Evolutionary conservation across 768 basidiomycete genomes (phyloP).

Genomic region (Leucocoprinus birnbaumii): DNA sequence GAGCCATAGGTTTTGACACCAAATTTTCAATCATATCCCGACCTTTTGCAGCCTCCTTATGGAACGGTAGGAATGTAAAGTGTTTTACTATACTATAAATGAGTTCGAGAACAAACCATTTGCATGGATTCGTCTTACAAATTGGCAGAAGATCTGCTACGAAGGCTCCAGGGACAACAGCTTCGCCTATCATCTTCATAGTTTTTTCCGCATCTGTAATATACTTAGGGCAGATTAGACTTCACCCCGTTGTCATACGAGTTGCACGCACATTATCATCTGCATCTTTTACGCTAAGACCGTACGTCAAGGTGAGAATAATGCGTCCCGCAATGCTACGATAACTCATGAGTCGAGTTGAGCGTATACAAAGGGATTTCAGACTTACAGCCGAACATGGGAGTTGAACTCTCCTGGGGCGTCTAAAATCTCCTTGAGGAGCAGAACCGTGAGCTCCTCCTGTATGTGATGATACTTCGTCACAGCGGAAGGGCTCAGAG

Average conservation of each 20-base stretch:
- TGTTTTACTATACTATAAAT: background rate
- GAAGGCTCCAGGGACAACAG: constrained; percentile 47
- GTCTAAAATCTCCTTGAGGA: background rate
- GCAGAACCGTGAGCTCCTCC: constrained; percentile 13
- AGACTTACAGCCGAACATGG: background rate
- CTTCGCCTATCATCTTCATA: constrained; percentile 46
- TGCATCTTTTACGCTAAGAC: constrained; percentile 48
- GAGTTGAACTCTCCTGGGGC: background rate
- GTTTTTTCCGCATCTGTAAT: constrained; percentile 35
- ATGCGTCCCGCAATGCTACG: constrained; percentile 55
- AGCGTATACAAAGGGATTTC: too few species aligned
- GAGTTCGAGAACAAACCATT: too few species aligned
- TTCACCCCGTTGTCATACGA: constrained; percentile 25
- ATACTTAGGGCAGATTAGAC: constrained; percentile 19
- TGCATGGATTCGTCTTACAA: too few species aligned
- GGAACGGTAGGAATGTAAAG: constrained; percentile 52
- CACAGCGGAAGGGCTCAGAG: constrained; percentile 26
- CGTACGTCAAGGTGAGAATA: constrained; percentile 52
- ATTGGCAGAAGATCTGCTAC: constrained; percentile 37
- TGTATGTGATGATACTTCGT: constrained; percentile 28
- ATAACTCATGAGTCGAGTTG: too few species aligned
- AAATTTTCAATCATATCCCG: constrained; percentile 29
- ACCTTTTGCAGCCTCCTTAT: constrained; percentile 42
- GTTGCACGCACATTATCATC: constrained; percentile 44
- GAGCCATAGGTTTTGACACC: constrained; percentile 32